phyloP scores from a whole-genome alignment of 192 early-diverging fungal genomes.

The Phycomyces nitens region DNA sequence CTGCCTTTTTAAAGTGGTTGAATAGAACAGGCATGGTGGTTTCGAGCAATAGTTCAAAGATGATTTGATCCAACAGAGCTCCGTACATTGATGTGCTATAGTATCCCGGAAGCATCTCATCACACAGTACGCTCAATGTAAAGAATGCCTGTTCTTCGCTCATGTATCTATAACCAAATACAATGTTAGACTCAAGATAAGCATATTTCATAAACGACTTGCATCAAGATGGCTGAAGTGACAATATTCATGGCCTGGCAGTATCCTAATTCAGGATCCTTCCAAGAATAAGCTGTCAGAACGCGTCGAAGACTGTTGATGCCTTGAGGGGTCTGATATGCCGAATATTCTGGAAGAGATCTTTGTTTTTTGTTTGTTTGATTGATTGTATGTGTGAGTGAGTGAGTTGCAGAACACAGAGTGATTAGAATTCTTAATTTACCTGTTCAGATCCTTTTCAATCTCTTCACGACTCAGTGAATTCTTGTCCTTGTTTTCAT shows the following conservation, averaged over 20 bases:
- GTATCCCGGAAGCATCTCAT: slow-evolving; percentile 90
- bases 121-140: slow-evolving; percentile 86
- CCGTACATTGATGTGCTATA: slow-evolving; percentile 98
- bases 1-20: slow-evolving; percentile 77
- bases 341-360: slow-evolving; percentile 90
- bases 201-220: slow-evolving; percentile 9
- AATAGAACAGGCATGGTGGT: slow-evolving; percentile 90
- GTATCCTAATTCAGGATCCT: slow-evolving; percentile 92
- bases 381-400: too few species aligned
- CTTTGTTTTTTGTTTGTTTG: too few species aligned
- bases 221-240: slow-evolving; percentile 87
- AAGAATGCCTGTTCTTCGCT: slow-evolving; percentile 98
- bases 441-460: slow-evolving; percentile 86
- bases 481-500: slow-evolving; percentile 55
- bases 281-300: slow-evolving; percentile 80
- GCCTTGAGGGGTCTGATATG: slow-evolving; percentile 87
- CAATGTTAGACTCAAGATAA: background rate
- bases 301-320: slow-evolving; percentile 93
- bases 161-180: slow-evolving; percentile 55
- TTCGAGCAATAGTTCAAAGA: slow-evolving; percentile 85
- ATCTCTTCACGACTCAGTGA: slow-evolving; percentile 85
- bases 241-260: slow-evolving; percentile 99
- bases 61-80: slow-evolving; percentile 91
- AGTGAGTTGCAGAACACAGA: too few species aligned
- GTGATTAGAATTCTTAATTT: background rate